phyloP scores from a whole-genome alignment of 2,329 filamentous ascomycete species.

The Rhynchosporium graminicola region DNA sequence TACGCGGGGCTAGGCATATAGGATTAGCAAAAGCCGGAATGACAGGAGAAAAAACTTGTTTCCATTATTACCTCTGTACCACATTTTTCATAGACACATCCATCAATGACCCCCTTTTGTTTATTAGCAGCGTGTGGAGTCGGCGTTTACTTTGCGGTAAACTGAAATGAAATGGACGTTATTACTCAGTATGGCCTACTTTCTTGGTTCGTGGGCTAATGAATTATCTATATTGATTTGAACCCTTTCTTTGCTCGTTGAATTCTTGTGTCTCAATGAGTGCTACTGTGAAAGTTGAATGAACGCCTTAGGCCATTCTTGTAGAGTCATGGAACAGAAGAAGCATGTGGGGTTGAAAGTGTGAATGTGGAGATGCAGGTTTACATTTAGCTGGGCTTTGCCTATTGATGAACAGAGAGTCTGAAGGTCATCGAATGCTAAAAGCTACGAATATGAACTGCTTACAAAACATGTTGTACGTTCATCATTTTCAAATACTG shows the following conservation, averaged over 20 bases:
- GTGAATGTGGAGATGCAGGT: neutral
- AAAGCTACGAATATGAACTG: too few species aligned
- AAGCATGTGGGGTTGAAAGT: constrained; percentile 11
- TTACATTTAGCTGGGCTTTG: too few species aligned
- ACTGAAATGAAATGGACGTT: constrained; percentile 14
- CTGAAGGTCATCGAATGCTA: too few species aligned
- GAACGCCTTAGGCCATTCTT: neutral
- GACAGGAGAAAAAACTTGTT: constrained; percentile 14
- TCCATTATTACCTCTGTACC: constrained; percentile 35
- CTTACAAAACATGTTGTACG: too few species aligned
- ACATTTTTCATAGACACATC: constrained; percentile 39
- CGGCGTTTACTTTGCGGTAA: constrained; percentile 33
- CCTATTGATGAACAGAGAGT: too few species aligned
- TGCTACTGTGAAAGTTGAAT: constrained; percentile 32
- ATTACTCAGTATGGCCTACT: constrained; percentile 29
- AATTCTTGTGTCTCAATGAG: constrained; percentile 6
- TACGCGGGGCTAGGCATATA: constrained; percentile 57
- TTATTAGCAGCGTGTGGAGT: constrained; percentile 34
- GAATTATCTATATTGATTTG: neutral
- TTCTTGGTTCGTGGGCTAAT: constrained; percentile 14
- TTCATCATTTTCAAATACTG: too few species aligned
- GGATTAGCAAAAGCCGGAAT: constrained; percentile 5
- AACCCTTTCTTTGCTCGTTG: constrained; percentile 20
- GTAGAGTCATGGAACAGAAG: constrained; percentile 21
- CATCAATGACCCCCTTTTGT: constrained; percentile 31